phyloP scores from a whole-genome alignment of 768 basidiomycete species.

The Russula sp. region DNA sequence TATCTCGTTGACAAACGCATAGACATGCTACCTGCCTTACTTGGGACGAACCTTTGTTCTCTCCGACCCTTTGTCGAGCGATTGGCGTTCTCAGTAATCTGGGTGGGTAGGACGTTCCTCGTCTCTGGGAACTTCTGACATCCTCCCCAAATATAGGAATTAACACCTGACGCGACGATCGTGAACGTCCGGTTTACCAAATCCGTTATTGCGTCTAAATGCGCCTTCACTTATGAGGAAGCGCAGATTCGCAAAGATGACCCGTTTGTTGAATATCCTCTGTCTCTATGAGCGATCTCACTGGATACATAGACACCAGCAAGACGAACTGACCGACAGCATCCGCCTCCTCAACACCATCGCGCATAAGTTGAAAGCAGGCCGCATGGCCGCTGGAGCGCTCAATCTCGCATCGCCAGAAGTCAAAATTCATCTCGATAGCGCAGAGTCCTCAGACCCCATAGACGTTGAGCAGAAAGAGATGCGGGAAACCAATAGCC shows the following conservation, averaged over 20 bases:
- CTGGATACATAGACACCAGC: constrained; percentile 46
- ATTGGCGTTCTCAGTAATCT: constrained; percentile 91
- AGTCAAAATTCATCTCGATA: constrained; percentile 94
- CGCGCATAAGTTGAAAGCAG: constrained; percentile 77
- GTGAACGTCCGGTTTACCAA: constrained; percentile 89
- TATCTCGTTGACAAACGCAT: constrained; percentile 98
- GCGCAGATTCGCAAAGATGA: constrained; percentile 94
- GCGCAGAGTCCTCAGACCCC: constrained; percentile 88
- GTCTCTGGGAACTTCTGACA: constrained; percentile 11
- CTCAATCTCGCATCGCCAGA: constrained; percentile 97
- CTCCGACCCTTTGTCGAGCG: constrained; percentile 89
- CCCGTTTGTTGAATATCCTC: constrained; percentile 46
- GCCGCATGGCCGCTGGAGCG: constrained; percentile 92
- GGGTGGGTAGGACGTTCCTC: constrained; percentile 52
- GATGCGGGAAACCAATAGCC: constrained; percentile 84
- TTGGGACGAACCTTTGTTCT: constrained; percentile 95
- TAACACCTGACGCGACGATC: constrained; percentile 84
- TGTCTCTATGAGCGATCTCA: neutral
- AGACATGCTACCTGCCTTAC: constrained; percentile 91
- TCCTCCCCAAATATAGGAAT: constrained; percentile 54
- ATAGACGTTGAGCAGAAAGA: constrained; percentile 98
- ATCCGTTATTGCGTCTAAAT: constrained; percentile 94
- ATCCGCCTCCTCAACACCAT: constrained; percentile 86
- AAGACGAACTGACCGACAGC: constrained; percentile 77
- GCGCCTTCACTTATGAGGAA: constrained; percentile 94